phyloP scores from a whole-genome alignment of 2,329 filamentous ascomycete species.

The Aspergillus latus region DNA sequence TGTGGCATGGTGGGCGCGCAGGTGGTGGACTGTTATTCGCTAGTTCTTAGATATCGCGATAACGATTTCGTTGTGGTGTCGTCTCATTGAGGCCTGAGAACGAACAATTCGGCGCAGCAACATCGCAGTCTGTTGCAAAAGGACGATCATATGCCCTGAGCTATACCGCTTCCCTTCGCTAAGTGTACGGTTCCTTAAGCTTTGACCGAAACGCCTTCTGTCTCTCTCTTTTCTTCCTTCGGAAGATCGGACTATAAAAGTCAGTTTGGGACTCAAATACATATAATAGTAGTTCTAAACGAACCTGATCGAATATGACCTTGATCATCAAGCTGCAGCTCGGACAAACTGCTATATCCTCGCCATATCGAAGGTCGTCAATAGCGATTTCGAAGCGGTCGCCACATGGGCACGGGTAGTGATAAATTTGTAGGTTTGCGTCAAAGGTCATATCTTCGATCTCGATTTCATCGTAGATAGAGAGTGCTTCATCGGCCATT shows the following conservation, averaged over 20 bases:
- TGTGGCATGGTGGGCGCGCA: neutral
- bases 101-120: neutral
- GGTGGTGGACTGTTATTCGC: neutral
- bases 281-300: slow-evolving; percentile 17
- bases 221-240: slow-evolving; percentile 41
- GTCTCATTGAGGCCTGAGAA: neutral
- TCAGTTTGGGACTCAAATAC: slow-evolving; percentile 10
- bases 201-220: slow-evolving; percentile 39
- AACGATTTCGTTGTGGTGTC: neutral
- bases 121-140: neutral
- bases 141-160: neutral
- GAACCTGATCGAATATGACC: slow-evolving; percentile 77
- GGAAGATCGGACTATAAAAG: slow-evolving; percentile 51
- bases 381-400: slow-evolving; percentile 92
- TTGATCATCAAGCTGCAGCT: slow-evolving; percentile 96
- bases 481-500: slow-evolving; percentile 65
- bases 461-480: slow-evolving; percentile 96
- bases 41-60: neutral
- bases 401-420: slow-evolving; percentile 95
- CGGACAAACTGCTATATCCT: slow-evolving; percentile 95
- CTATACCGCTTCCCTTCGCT: neutral
- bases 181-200: slow-evolving; percentile 30
- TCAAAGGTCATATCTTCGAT: slow-evolving; percentile 99
- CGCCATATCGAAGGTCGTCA: slow-evolving; percentile 78
- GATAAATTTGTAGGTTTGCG: slow-evolving; percentile 77